These are phyloP conservation scores for Aspergillus hancockii DNA, from an alignment of 495 filamentous ascomycete genomes.

Conservation along the genomic window DNA sequence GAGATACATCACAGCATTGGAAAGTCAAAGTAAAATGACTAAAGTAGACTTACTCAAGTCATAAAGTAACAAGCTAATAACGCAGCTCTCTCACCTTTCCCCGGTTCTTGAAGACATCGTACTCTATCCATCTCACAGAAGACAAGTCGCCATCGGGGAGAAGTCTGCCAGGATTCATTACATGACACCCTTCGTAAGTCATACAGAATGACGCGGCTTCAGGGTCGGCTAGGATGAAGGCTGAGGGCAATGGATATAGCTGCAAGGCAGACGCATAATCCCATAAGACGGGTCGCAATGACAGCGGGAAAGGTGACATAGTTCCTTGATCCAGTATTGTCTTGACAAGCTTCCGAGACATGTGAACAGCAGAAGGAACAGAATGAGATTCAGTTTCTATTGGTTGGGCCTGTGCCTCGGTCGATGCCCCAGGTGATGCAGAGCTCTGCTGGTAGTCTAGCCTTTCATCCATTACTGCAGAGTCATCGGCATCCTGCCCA, in stretches of 20 bases:
- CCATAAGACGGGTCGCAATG: slow-evolving; percentile 80
- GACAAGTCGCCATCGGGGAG: slow-evolving; percentile 62
- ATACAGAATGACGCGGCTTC: slow-evolving; percentile 78
- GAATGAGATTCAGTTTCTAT: slow-evolving; percentile 21
- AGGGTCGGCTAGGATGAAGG: slow-evolving; percentile 77
- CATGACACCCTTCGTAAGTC: slow-evolving; percentile 92
- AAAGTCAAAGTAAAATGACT: neutral
- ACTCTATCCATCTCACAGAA: slow-evolving; percentile 81
- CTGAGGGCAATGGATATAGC: slow-evolving; percentile 85
- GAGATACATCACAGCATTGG: neutral
- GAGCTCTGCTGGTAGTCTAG: slow-evolving; percentile 18
- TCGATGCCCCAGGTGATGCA: slow-evolving; percentile 11
- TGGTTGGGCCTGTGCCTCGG: slow-evolving; percentile 17
- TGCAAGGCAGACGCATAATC: slow-evolving; percentile 73
- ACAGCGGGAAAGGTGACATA: slow-evolving; percentile 79
- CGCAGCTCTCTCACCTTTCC: slow-evolving; percentile 54
- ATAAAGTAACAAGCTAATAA: slow-evolving; percentile 18
- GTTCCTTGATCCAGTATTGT: slow-evolving; percentile 92
- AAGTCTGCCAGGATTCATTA: slow-evolving; percentile 87
- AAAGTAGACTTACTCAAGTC: too few relatives aligned
- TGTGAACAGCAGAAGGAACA: slow-evolving; percentile 50
- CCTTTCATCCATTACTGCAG: slow-evolving; percentile 23
- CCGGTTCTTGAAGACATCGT: slow-evolving; percentile 62
- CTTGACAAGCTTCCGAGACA: slow-evolving; percentile 83
- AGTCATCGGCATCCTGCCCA: slow-evolving; percentile 23